Conservation (phyloP, 306 rosid genomes). For the Citrullus amarus region DNA sequence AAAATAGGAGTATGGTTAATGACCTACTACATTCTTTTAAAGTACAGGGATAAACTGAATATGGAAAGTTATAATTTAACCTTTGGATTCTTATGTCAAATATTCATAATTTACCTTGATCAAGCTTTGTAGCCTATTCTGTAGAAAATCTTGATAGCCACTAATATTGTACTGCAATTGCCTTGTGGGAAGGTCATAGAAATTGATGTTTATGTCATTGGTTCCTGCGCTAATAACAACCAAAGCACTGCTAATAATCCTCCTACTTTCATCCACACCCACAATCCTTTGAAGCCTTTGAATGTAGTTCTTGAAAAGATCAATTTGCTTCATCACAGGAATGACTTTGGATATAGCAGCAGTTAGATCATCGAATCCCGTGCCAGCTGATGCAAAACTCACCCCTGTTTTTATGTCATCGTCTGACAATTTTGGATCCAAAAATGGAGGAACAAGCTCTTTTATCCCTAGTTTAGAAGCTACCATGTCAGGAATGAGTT, state of each 20-base stretch:
- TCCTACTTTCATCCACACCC: slow-evolving; percentile 14
- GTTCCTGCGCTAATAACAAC: slow-evolving; percentile 46
- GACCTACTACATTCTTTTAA: too few species aligned
- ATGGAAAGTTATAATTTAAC: background rate
- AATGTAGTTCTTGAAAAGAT: slow-evolving; percentile 31
- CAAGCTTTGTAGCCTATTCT: slow-evolving; percentile 19
- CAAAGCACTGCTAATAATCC: slow-evolving; percentile 22
- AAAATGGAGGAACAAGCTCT: too few species aligned
- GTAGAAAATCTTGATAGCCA: slow-evolving; percentile 48
- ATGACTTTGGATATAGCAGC: slow-evolving; percentile 12
- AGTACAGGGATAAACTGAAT: background rate
- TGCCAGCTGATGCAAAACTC: slow-evolving; percentile 44
- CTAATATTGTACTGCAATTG: slow-evolving; percentile 21
- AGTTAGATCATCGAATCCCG: slow-evolving; percentile 33
- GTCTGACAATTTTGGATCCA: too few species aligned
- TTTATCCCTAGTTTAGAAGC: too few species aligned
- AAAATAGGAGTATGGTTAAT: too few species aligned
- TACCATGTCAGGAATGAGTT: too few species aligned
- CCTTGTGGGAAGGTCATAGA: slow-evolving; percentile 38
- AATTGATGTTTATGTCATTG: slow-evolving; percentile 44
- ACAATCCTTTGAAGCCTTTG: slow-evolving; percentile 10
- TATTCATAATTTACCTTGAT: slow-evolving; percentile 22
- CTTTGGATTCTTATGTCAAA: background rate
- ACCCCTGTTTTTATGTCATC: slow-evolving; percentile 41
- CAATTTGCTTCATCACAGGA: slow-evolving; percentile 33